Base-by-base conservation (phyloP, 371 early-diverging fungal species). In the Apophysomyces elegans region DNA sequence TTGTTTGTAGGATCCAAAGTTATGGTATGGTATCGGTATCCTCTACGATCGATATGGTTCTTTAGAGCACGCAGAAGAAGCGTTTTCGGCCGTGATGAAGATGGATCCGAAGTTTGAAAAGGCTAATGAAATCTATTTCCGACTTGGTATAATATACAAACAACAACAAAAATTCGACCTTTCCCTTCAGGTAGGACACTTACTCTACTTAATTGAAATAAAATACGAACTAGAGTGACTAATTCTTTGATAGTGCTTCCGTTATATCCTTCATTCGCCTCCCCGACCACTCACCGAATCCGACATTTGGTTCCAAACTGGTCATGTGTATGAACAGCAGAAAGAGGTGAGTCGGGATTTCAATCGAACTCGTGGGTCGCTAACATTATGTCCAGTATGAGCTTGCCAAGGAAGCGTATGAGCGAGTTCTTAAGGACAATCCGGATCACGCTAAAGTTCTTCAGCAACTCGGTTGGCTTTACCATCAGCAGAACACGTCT, bases 21-120 rank as follows among this genome's bases (percentile, higher is more conserved):
- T 98, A 18, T 98, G 98, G 98, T 98, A 96, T 69, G 97, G 96
- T 21, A 95, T 97, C 45, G 98, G 96, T 26, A 96, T 96, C 37
- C 80, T 97, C 7, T 96, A 97, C 68, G 98, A 98, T 70, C 90
- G 96, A 18, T 96, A 94, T 70, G 95, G 95, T 11, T 93, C 95
- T 1, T 90, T 90, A 26, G 96, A 97, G 50, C 92, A 95, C 70
- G 97, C 98, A 11, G 96, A 96, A 73, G 96, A 96, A 68, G 97
- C 97, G 0, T 97, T 97, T 69, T 83, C 92, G 0, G 91, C 95
- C 1, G 97, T 89, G 8, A 86, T 93, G 85, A 76, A 83, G 60
- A 90, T 93, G 90, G 93, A 93, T 50, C 86, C 92, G 7, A 86
- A 90, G 59, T 95, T 93, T 69, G 95, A 96, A 64, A 95, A 95